Evolutionary conservation across 208 protist genomes (phyloP), one percentile per base, ranked within the genome.

Genomic region (Trypanosoma lewisi): DNA sequence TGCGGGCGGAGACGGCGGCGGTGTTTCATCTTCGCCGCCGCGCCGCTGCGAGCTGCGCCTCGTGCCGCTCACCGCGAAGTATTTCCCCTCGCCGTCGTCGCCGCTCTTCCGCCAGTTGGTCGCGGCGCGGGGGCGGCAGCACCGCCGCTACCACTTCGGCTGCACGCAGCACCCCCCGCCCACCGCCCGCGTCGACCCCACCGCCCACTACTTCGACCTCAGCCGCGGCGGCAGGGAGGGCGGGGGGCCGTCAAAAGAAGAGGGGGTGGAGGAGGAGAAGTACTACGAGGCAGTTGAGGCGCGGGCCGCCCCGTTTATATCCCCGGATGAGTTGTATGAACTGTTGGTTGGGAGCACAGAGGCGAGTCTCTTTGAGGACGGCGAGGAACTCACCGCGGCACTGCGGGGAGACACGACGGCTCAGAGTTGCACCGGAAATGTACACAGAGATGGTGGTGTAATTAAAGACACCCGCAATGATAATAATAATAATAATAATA

Each of bases 91-190:
- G 11, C 41, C 62, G 0, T 60, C 74, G 30, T 69, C 55, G 45
- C 23, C 76, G n/a, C 67, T 87, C 19, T 87, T 83, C 45, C 61
- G 62, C 49, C 81, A 87, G 74, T 69, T 87, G 9, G 70, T 73
- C 59, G 51, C 64, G 27, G 67, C 81, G 0, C 69, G 77, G 2
- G 41, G 49, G 30, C 65, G 59, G 1, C 76, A 86, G 58, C 77
- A 86, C 58, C 68, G 70, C 1, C 76, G 80, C 30, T 86, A 86
- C 31, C 80, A 86, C 63, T 86, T 86, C 63, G 61, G 80, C 23
- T 54, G 69, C 9, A 67, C 45, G 17, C 60, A 82, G 50, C 71
- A 57, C 51, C 76, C 69, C 60, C 78, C 80, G 49, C 76, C 80
- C 12, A 78, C 73, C 2, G 66, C 60, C 2, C 50, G 75, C 54